Conservation (phyloP, 176 grass and related monocot species). For the Avena eriantha region DNA sequence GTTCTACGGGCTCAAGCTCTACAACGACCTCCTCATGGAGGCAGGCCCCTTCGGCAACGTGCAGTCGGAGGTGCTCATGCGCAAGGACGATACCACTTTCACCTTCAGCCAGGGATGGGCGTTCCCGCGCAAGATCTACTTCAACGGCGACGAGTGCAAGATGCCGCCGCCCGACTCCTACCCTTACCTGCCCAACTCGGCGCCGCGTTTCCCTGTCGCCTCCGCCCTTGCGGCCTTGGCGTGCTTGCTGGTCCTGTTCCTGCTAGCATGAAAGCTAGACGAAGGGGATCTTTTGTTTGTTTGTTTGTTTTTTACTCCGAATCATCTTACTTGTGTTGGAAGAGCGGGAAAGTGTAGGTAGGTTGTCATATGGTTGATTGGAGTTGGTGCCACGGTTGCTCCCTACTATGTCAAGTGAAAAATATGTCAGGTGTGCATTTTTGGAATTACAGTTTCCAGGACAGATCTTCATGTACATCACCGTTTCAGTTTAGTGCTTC, state of each 20-base stretch:
- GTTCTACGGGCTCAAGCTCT: slow-evolving; percentile 91
- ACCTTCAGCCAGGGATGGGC: slow-evolving; percentile 92
- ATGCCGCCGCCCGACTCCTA: slow-evolving; percentile 77
- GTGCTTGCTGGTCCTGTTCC: slow-evolving; percentile 41
- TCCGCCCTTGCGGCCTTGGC: neutral
- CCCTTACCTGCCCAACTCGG: slow-evolving; percentile 78
- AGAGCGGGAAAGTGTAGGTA: slow-evolving; percentile 15
- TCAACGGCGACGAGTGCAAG: slow-evolving; percentile 93
- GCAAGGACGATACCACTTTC: slow-evolving; percentile 76
- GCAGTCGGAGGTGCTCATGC: slow-evolving; percentile 86
- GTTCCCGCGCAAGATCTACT: slow-evolving; percentile 90
- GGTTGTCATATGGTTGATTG: slow-evolving; percentile 1
- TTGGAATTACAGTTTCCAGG: neutral
- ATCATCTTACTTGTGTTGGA: neutral
- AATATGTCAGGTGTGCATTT: neutral
- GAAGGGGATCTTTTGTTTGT: neutral
- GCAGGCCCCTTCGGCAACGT: slow-evolving; percentile 77
- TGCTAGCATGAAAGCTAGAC: slow-evolving; percentile 3
- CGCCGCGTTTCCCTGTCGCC: neutral
- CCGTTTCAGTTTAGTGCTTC: neutral
- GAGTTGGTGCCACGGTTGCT: neutral
- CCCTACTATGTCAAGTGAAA: neutral
- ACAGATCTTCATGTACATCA: neutral
- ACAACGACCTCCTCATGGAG: slow-evolving; percentile 96
- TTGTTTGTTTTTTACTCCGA: neutral